Evolutionary conservation across 2,329 filamentous ascomycete species (phyloP).

Genomic region (Botrytis cinerea): DNA sequence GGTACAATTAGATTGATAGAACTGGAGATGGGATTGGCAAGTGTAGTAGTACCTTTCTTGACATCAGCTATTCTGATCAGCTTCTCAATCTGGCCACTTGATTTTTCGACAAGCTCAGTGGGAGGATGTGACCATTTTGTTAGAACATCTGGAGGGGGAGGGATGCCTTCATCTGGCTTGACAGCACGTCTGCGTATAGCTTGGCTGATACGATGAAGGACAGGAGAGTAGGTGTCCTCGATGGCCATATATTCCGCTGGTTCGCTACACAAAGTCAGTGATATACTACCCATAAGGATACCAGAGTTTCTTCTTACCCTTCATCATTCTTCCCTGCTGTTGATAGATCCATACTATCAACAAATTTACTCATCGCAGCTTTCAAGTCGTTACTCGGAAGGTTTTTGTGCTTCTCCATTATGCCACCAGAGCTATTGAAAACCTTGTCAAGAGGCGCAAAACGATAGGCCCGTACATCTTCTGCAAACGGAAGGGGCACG

Average conservation of each 20-base stretch:
- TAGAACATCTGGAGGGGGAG: slow-evolving; percentile 63
- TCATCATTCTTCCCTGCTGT: slow-evolving; percentile 71
- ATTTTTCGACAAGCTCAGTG: slow-evolving; percentile 60
- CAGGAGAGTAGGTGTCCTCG: slow-evolving; percentile 80
- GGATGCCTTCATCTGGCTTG: slow-evolving; percentile 65
- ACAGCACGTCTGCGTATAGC: slow-evolving; percentile 82
- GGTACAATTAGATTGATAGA: slow-evolving; percentile 7
- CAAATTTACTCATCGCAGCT: slow-evolving; percentile 84
- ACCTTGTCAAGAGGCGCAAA: slow-evolving; percentile 90
- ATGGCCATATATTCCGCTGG: slow-evolving; percentile 70
- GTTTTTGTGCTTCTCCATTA: slow-evolving; percentile 78
- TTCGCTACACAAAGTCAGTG: slow-evolving; percentile 43
- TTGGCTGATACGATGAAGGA: slow-evolving; percentile 86
- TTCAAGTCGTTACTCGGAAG: slow-evolving; percentile 74
- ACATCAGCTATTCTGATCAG: slow-evolving; percentile 73
- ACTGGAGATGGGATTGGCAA: neutral
- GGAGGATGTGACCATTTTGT: slow-evolving; percentile 74
- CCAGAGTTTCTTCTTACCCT: slow-evolving; percentile 52
- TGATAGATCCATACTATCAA: slow-evolving; percentile 89
- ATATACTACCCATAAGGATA: slow-evolving; percentile 26
- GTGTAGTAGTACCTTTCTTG: slow-evolving; percentile 66
- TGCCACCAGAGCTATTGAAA: slow-evolving; percentile 81
- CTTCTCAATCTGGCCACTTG: slow-evolving; percentile 57
- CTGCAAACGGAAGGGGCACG: slow-evolving; percentile 85
- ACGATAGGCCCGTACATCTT: slow-evolving; percentile 86